A percentile compares a stretch with the other conserved stretches of the same genome.
Evolutionary conservation across 1,284 basidiomycete genomes (phyloP).

Genomic region (Ganoderma sinense): DNA sequence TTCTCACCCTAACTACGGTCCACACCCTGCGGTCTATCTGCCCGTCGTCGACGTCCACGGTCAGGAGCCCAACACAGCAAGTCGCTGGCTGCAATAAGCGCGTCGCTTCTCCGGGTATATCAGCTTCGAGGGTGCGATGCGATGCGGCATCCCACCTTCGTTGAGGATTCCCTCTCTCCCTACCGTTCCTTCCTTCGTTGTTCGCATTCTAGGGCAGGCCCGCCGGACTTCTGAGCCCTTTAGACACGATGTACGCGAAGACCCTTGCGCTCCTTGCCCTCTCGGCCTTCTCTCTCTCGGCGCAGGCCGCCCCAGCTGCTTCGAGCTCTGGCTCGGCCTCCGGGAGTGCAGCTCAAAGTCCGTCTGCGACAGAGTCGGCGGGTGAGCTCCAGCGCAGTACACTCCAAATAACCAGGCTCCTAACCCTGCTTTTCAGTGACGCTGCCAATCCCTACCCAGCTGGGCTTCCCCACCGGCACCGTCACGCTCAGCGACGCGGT

Average conservation of each 20-base stretch:
- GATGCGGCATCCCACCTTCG: not conserved
- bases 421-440: not conserved
- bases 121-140: not conserved
- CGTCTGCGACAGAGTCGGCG: not conserved
- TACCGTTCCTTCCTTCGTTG: not conserved
- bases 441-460: slow-evolving; percentile 16
- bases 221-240: slow-evolving; percentile 1
- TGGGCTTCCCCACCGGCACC: slow-evolving; percentile 10
- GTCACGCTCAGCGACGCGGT: slow-evolving; percentile 14
- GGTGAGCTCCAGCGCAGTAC: not conserved
- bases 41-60: not conserved
- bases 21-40: slow-evolving; percentile 8
- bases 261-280: slow-evolving; percentile 3
- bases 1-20: slow-evolving; percentile 1
- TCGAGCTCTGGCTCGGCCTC: not conserved
- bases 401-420: too few relatives aligned
- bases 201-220: slow-evolving; percentile 12
- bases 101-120: slow-evolving; percentile 2
- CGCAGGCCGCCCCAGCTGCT: slow-evolving; percentile 4
- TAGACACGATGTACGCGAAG: slow-evolving; percentile 8
- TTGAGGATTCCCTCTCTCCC: not conserved
- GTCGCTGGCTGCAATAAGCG: not conserved
- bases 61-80: not conserved
- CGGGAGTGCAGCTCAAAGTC: not conserved
- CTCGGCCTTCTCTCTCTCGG: slow-evolving; percentile 9